phyloP scores from a whole-genome alignment of 257 asterid species.

The Solanum pinnatisectum region DNA sequence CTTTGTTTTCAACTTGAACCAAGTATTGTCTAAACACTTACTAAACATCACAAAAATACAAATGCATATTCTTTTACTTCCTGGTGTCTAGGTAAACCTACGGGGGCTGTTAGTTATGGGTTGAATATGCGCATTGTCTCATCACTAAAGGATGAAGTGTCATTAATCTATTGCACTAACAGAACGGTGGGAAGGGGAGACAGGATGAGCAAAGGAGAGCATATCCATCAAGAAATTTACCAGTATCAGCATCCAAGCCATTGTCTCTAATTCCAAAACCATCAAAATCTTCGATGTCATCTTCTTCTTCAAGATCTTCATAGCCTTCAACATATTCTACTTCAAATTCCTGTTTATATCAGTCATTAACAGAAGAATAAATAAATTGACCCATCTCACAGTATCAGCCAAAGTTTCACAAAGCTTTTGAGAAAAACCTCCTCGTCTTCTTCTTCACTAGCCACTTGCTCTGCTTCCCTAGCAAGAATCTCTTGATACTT shows the following conservation, averaged over 20 bases:
- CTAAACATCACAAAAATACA: background rate
- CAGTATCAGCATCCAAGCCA: conserved; percentile 25
- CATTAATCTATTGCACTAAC: background rate
- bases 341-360: conserved; percentile 40
- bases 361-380: conserved; percentile 6
- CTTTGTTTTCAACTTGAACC: background rate
- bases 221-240: conserved; percentile 15
- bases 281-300: conserved; percentile 78
- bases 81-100: background rate
- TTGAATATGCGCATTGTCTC: background rate
- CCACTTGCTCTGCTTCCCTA: conserved; percentile 26
- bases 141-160: background rate
- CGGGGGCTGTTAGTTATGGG: background rate
- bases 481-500: conserved; percentile 55
- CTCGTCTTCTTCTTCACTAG: conserved; percentile 52
- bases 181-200: background rate
- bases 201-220: background rate
- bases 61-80: background rate
- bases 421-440: conserved; percentile 24
- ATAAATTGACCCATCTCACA: background rate
- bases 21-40: background rate
- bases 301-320: conserved; percentile 90
- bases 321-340: conserved; percentile 83
- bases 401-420: background rate
- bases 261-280: conserved; percentile 23